Percentiles rank a stretch among this genome's conserved stretches.
Evolutionary conservation across 257 asterid genomes (phyloP).

Genomic region (Solanum arcanum): DNA sequence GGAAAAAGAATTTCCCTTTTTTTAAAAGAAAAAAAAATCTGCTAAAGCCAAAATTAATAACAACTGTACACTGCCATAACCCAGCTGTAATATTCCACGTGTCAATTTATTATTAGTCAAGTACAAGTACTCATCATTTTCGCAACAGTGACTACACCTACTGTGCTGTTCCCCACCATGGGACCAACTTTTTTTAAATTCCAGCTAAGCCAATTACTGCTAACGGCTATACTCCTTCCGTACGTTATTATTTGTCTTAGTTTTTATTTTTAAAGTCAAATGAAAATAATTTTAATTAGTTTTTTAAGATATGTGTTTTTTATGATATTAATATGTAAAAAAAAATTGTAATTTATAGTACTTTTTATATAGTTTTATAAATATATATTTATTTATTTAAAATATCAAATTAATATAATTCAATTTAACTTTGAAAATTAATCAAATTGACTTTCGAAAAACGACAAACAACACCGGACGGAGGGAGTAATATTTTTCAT

Average conservation of each 20-base stretch:
- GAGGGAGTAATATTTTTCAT: not conserved
- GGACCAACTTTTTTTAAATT: conserved; percentile 10
- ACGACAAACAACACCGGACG: too few relatives aligned
- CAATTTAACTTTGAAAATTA: too few relatives aligned
- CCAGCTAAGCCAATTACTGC: conserved; percentile 22
- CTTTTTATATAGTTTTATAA: too few relatives aligned
- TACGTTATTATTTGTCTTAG: too few relatives aligned
- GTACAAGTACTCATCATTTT: conserved; percentile 10
- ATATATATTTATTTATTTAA: too few relatives aligned
- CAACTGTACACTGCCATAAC: conserved; percentile 32
- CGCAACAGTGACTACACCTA: conserved; percentile 43
- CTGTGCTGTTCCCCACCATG: conserved; percentile 10
- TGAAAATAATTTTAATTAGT: too few relatives aligned
- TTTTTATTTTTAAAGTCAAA: too few relatives aligned
- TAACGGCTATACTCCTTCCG: conserved; percentile 25
- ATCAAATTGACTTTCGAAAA: fast-evolving
- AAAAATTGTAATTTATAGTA: too few relatives aligned
- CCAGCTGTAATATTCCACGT: conserved; percentile 61
- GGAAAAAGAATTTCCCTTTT: not conserved
- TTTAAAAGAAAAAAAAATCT: not conserved
- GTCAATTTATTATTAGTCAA: conserved; percentile 5
- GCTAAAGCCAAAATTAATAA: conserved; percentile 24
- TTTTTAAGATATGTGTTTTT: too few relatives aligned
- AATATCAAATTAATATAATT: fast-evolving
- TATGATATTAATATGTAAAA: too few relatives aligned